Conservation (phyloP, 1,284 basidiomycete genomes). For the Ustilago esculenta region DNA sequence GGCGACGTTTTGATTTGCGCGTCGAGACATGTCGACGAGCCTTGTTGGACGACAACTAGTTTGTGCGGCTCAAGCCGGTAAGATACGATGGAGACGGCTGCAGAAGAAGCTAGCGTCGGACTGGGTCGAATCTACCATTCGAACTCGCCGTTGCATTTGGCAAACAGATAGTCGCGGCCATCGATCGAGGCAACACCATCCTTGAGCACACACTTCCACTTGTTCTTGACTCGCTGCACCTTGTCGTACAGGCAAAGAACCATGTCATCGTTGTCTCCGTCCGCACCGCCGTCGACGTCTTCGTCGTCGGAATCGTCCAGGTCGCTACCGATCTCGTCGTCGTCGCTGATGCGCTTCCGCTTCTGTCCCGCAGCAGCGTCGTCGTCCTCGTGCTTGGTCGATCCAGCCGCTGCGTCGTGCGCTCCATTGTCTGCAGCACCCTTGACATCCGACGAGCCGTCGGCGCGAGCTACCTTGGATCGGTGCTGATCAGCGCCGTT, state of each 20-base stretch:
- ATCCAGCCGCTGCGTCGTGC: constrained; percentile 7
- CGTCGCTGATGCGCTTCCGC: constrained; percentile 68
- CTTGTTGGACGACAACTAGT: not conserved
- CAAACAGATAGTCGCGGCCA: constrained; percentile 95
- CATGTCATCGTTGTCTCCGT: constrained; percentile 76
- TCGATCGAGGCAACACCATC: constrained; percentile 98
- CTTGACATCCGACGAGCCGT: constrained; percentile 30
- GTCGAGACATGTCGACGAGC: too few relatives aligned
- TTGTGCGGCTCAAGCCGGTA: too few relatives aligned
- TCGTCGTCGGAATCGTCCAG: constrained; percentile 86
- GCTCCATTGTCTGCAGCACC: constrained; percentile 10
- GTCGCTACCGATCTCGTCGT: constrained; percentile 93
- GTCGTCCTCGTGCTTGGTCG: constrained; percentile 16
- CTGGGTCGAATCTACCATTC: constrained; percentile 43
- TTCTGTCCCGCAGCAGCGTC: constrained; percentile 47
- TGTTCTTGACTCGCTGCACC: constrained; percentile 97
- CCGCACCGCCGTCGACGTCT: constrained; percentile 70
- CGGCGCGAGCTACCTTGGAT: constrained; percentile 42
- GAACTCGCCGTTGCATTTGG: constrained; percentile 78
- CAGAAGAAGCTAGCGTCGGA: too few relatives aligned
- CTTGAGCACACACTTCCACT: constrained; percentile 99
- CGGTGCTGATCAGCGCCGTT: constrained; percentile 32
- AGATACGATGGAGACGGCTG: not conserved
- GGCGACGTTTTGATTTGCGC: too few relatives aligned
- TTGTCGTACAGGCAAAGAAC: constrained; percentile 99